Conservation (phyloP, 306 rosid genomes). For the Spatholobus suberectus region DNA sequence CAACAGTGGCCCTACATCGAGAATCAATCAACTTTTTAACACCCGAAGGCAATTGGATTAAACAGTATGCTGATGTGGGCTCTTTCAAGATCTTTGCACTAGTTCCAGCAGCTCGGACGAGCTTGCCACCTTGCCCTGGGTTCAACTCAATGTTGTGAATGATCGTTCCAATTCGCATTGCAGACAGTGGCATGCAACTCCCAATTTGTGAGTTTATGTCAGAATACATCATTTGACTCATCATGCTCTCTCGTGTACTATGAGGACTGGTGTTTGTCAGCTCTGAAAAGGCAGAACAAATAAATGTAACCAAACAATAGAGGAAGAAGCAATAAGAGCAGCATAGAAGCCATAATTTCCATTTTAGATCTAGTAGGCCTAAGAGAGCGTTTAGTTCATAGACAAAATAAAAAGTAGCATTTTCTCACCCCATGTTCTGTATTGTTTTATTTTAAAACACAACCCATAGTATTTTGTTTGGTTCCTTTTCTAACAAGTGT, state of each 20-base stretch:
- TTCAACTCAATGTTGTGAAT: conserved; percentile 81
- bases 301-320: neutral
- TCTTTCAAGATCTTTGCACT: conserved; percentile 88
- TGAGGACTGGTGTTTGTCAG: conserved; percentile 19
- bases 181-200: conserved; percentile 81
- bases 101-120: conserved; percentile 88
- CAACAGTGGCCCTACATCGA: conserved; percentile 76
- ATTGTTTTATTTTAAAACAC: neutral
- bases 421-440: neutral
- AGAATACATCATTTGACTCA: conserved; percentile 59
- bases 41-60: conserved; percentile 77
- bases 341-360: neutral
- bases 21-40: conserved; percentile 70
- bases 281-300: conserved; percentile 38
- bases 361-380: neutral
- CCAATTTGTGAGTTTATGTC: conserved; percentile 85
- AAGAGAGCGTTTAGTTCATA: neutral
- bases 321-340: neutral
- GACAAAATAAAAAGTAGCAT: neutral
- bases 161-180: conserved; percentile 88
- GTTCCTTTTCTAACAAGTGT: neutral
- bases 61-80: conserved; percentile 59
- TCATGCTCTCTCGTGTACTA: conserved; percentile 56
- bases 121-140: conserved; percentile 92
- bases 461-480: neutral